These are phyloP conservation scores for Ramaria sp. DNA, from an alignment of 768 basidiomycete genomes.

Conservation along the genomic window DNA sequence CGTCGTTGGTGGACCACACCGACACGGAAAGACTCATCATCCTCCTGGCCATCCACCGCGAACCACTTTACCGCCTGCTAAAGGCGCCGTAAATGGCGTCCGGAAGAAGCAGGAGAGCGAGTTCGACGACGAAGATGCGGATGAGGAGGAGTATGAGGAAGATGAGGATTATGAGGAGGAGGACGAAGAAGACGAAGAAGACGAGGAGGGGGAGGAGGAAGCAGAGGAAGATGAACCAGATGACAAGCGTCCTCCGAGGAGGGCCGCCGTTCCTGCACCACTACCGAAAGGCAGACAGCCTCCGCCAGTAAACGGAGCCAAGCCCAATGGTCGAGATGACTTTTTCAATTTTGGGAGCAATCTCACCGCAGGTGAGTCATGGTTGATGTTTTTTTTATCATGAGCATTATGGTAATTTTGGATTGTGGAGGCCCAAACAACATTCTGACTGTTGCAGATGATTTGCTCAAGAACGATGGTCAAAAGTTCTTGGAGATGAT, in stretches of 20 bases:
- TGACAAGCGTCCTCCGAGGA: slow-evolving; percentile 21
- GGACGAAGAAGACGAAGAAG: slow-evolving; percentile 56
- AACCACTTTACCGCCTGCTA: slow-evolving; percentile 14
- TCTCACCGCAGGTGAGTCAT: slow-evolving; percentile 61
- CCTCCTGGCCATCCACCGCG: slow-evolving; percentile 19
- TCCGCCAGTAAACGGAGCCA: slow-evolving; percentile 28
- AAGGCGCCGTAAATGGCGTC: slow-evolving; percentile 25
- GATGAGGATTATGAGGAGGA: slow-evolving; percentile 49
- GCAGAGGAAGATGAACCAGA: slow-evolving; percentile 46
- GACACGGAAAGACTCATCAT: slow-evolving; percentile 10
- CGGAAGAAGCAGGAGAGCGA: slow-evolving; percentile 46
- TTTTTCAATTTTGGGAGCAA: slow-evolving; percentile 73
- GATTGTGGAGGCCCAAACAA: slow-evolving; percentile 61
- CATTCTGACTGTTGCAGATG: slow-evolving; percentile 96
- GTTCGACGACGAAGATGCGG: slow-evolving; percentile 49
- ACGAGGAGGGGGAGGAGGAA: slow-evolving; percentile 51
- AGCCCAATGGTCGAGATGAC: slow-evolving; percentile 43
- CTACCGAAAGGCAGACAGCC: slow-evolving; percentile 18
- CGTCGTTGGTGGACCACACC: slow-evolving; percentile 32
- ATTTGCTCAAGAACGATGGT: slow-evolving; percentile 96
- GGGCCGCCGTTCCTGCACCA: slow-evolving; percentile 6
- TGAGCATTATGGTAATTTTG: slow-evolving; percentile 13
- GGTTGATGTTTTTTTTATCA: slow-evolving; percentile 12
- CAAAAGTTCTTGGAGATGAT: slow-evolving; percentile 99
- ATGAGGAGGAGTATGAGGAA: slow-evolving; percentile 42